These are phyloP conservation scores for Plasmodium inui DNA, from an alignment of 169 alveolate genomes.

Conservation along the genomic window DNA sequence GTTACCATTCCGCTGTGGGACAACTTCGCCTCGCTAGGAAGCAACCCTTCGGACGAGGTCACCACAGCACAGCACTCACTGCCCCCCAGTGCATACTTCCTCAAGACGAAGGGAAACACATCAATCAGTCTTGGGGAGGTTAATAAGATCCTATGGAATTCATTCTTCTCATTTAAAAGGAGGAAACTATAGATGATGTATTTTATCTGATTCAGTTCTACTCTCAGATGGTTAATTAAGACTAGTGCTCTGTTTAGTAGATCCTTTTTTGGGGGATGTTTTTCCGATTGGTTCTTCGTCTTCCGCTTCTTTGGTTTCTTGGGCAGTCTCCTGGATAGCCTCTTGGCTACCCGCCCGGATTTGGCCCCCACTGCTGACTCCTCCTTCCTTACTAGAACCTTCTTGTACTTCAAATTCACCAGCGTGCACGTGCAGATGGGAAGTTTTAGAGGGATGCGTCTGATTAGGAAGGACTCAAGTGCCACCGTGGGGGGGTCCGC, in stretches of 20 bases:
- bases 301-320: not conserved
- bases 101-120: not conserved
- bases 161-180: not conserved
- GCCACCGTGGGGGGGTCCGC: not conserved
- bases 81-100: not conserved
- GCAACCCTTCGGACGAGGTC: not conserved
- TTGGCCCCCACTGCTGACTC: not conserved
- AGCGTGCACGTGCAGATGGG: slow-evolving; percentile 24
- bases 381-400: slow-evolving; percentile 5
- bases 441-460: slow-evolving; percentile 7
- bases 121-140: not conserved
- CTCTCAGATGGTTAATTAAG: not conserved
- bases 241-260: not conserved
- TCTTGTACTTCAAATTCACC: slow-evolving; percentile 8
- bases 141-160: not conserved
- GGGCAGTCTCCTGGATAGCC: not conserved
- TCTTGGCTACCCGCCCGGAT: not conserved
- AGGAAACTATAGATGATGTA: not conserved
- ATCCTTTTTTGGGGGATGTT: not conserved
- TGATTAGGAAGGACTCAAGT: not conserved
- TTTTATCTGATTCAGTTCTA: slow-evolving; percentile 3
- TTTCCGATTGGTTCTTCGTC: not conserved
- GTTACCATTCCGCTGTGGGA: no score
- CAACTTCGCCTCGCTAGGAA: not conserved
- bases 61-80: not conserved